A percentile compares a stretch with the other conserved stretches of the same genome.
Conservation (phyloP, 192 early-diverging fungal genomes). For the Backusella sp. region DNA sequence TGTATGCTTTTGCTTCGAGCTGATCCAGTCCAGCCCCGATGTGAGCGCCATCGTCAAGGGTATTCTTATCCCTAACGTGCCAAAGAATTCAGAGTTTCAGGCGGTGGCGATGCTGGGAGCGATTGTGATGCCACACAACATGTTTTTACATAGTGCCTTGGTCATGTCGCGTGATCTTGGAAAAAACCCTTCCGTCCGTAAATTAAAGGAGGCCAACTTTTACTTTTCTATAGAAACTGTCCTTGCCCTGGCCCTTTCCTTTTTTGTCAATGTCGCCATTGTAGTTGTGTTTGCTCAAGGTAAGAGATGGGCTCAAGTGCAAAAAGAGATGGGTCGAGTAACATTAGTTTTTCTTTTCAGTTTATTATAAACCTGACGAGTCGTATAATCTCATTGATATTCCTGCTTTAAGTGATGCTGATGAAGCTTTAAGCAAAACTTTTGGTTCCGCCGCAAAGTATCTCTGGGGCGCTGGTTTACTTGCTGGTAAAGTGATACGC, state of each 20-base stretch:
- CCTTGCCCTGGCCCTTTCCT: slow-evolving; percentile 58
- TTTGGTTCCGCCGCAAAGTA: slow-evolving; percentile 66
- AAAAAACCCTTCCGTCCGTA: slow-evolving; percentile 20
- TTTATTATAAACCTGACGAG: slow-evolving; percentile 34
- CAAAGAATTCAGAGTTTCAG: slow-evolving; percentile 54
- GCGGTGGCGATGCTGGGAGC: slow-evolving; percentile 71
- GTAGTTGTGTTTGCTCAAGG: slow-evolving; percentile 64
- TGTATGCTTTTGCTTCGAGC: slow-evolving; percentile 73
- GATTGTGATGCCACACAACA: slow-evolving; percentile 88
- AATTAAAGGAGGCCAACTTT: slow-evolving; percentile 67
- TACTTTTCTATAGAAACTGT: slow-evolving; percentile 64
- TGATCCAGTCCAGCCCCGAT: slow-evolving; percentile 53
- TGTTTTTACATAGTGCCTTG: slow-evolving; percentile 82
- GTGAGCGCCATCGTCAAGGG: slow-evolving; percentile 47
- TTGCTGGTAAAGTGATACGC: slow-evolving; percentile 39
- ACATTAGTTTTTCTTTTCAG: slow-evolving; percentile 3
- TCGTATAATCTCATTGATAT: slow-evolving; percentile 18
- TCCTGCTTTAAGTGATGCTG: slow-evolving; percentile 65
- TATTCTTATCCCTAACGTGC: slow-evolving; percentile 53
- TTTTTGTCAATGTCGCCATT: slow-evolving; percentile 66
- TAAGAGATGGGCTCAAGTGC: neutral
- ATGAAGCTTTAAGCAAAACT: slow-evolving; percentile 48
- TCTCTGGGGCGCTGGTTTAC: slow-evolving; percentile 81
- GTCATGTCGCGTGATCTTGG: slow-evolving; percentile 54
- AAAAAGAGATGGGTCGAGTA: neutral